Base-by-base conservation (phyloP, 371 early-diverging fungal genomes). In the Rhizopus delemar region DNA sequence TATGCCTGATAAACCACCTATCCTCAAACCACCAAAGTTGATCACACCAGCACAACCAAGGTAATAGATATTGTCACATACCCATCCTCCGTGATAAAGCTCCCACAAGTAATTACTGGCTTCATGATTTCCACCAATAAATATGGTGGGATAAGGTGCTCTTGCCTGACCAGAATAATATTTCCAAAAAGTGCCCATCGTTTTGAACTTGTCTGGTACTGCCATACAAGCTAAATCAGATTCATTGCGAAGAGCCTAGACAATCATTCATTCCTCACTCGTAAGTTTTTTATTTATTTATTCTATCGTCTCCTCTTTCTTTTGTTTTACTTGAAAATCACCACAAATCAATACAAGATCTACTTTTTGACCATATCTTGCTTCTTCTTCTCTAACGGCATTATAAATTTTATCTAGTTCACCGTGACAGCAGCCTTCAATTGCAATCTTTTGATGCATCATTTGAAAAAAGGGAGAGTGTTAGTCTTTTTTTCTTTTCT, bases 71-170 rank as follows among this genome's bases (percentile, higher is more conserved):
- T 95, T 93, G 13, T 89, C 88, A 46, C 87, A 85, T 0, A 94
- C 94, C 96, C 96, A 99, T n/a, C 99, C 99, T 16, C 99, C 98
- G 63, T 93, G 88, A 68, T 88, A 94, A 81, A 98, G 77, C 75
- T 99, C 98, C 84, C 90, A 90, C 35, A 96, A 70, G 65, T 96
- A 93, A 64, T 89, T 92, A 38, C 90, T 89, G 0, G 96, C 93
- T 75, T 99, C 99, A 66, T 99, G 99, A 70, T 99, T 99, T 13
- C 99, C 99, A 5, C 99, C 99, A 57, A 99, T 87, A 69, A 98
- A 94, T 2, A 99, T 62, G 2, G 98, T 97, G 1, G 90, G 91
- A 41, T 89, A 72, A 1, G 96, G 96, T 31, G 95, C 94, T 22
- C 57, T 71, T 34, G 71, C 75, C 58, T 84, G 74, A n/a, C 96